Percentiles rank a stretch among this genome's conserved stretches.
Evolutionary conservation across 2,329 filamentous ascomycete genomes (phyloP).

Genomic region (Ophiostoma sp.): DNA sequence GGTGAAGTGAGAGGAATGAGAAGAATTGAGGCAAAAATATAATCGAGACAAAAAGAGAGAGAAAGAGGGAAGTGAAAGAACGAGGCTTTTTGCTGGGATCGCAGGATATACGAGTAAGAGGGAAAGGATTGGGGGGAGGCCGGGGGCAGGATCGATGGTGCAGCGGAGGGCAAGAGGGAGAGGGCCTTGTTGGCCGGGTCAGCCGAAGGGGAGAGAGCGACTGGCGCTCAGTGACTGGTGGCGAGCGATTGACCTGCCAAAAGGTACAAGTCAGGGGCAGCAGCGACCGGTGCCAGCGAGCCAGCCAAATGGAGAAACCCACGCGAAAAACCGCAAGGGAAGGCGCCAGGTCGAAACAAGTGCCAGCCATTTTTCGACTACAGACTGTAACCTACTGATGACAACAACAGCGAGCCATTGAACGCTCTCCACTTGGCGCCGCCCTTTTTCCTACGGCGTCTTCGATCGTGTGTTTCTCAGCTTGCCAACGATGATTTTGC

Average conservation of each 20-base stretch:
- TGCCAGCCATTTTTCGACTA: not conserved
- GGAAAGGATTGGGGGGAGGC: not conserved
- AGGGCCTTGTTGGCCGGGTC: not conserved
- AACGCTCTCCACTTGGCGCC: slow-evolving; percentile 21
- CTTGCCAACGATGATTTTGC: not conserved
- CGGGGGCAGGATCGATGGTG: not conserved
- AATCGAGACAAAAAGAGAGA: not conserved
- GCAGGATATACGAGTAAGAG: not conserved
- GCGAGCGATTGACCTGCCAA: not conserved
- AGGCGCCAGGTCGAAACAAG: not conserved
- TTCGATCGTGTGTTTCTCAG: slow-evolving; percentile 10
- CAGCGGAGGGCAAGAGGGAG: not conserved
- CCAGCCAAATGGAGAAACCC: slow-evolving; percentile 16
- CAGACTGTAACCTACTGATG: not conserved
- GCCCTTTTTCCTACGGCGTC: not conserved
- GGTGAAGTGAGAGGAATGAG: not conserved
- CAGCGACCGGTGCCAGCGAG: not conserved
- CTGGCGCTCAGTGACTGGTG: not conserved
- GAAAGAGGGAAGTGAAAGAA: not conserved
- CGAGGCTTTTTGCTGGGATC: slow-evolving; percentile 7
- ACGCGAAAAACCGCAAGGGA: not conserved
- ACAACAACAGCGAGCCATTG: not conserved
- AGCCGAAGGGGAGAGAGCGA: slow-evolving; percentile 6
- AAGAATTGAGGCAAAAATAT: not conserved
- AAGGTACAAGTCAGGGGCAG: slow-evolving; percentile 10